phyloP scores from a whole-genome alignment of 345 rosid genomes.

The Hibiscus mutabilis region DNA sequence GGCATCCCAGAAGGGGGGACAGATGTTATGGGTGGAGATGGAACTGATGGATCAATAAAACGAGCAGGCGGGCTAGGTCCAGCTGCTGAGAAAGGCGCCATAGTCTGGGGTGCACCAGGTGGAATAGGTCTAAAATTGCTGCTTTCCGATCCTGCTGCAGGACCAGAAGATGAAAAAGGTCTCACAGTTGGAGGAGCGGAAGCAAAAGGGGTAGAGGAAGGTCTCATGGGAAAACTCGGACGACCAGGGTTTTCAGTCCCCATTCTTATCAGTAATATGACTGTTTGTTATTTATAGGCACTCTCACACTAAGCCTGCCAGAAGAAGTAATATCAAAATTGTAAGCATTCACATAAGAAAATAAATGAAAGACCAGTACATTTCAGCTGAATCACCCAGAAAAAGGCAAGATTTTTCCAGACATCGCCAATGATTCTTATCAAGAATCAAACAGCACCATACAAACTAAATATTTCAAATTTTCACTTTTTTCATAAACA shows the following conservation, averaged over 20 bases:
- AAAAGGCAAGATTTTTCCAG: neutral
- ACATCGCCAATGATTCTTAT: neutral
- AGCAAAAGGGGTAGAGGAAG: conserved; percentile 52
- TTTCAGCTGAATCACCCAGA: no score
- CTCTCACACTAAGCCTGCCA: conserved; percentile 35
- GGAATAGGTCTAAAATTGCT: conserved; percentile 42
- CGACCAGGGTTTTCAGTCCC: conserved; percentile 61
- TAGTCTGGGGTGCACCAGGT: conserved; percentile 38
- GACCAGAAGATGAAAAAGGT: conserved; percentile 56
- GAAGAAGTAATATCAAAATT: conserved; percentile 11
- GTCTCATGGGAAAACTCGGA: conserved; percentile 49
- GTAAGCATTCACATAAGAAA: neutral
- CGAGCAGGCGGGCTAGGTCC: conserved; percentile 29
- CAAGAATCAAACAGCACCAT: neutral
- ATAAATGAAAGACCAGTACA: no score
- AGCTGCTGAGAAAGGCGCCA: conserved; percentile 34
- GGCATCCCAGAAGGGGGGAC: conserved; percentile 42
- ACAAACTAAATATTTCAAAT: neutral
- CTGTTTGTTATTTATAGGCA: conserved; percentile 16
- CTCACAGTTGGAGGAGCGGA: conserved; percentile 48
- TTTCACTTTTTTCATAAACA: neutral
- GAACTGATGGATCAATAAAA: conserved; percentile 15
- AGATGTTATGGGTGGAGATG: conserved; percentile 42
- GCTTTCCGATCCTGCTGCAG: conserved; percentile 36
- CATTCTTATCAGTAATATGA: conserved; percentile 32